Evolutionary conservation across 768 basidiomycete species (phyloP), one percentile per base, ranked within the genome.

Genomic region (Tulasnella sp.): DNA sequence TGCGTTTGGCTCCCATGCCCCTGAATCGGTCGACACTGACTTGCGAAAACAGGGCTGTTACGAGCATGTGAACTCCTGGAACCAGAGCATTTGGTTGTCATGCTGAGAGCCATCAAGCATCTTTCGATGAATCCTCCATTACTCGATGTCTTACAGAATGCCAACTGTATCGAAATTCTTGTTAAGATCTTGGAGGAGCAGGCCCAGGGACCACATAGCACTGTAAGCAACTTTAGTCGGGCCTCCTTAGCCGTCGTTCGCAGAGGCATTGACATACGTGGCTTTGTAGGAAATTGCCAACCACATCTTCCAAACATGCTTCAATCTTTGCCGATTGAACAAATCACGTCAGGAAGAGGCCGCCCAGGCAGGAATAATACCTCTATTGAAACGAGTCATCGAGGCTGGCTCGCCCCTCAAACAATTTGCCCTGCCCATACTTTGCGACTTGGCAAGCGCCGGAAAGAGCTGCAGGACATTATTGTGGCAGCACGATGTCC

Each of bases 301-400:
- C 82, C 96, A 98, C 83, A 92, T 98, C 81, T 96, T 99, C 89
- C 97, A 98, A 86, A 96, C 96, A 2, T 96, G 97, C 84, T 99
- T 95, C 88, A 97, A 97, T 83, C 92, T 99, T 24, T 98, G 97
- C 85, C 92, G 97, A 8, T 88, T 99, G 81, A 97, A 97, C 87
- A 98, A 98, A 86, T 91, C 92, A 2, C 89, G 98, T 76, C 97
- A 99, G 85, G 98, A 98, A 86, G 98, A 99, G 85, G 96, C 98
- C 18, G 97, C 97, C 1, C 93, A 96, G 84, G 96, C 96, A 11
- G 97, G 97, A 16, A 96, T 98, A 80, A 92, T 99, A 37, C 97
- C 98, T 3, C 91, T 94, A 83, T 89, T 99, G 60, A 94, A 96
- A 85, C 91, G 92, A 7, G 93, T 98, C 78, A 95, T 98, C 82